A percentile compares a stretch with the other conserved stretches of the same genome.
Conservation (phyloP, 2,329 filamentous ascomycete species). For the Talaromyces sp. region DNA sequence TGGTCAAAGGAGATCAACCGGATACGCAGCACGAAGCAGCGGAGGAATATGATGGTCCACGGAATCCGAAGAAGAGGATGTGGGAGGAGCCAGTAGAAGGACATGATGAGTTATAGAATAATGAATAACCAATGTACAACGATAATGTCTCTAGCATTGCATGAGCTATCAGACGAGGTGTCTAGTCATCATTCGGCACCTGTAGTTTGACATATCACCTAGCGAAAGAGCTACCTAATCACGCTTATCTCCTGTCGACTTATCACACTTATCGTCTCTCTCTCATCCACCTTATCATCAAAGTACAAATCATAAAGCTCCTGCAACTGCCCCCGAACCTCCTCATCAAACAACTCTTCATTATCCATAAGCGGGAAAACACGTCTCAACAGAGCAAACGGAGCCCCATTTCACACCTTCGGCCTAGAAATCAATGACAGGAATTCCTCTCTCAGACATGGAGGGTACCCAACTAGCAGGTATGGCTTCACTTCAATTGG, state of each 20-base stretch:
- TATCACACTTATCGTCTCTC: neutral
- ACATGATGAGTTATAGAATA: constrained; percentile 35
- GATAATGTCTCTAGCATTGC: neutral
- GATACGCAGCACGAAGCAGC: neutral
- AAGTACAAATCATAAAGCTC: neutral
- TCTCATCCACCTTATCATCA: neutral
- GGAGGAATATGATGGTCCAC: constrained; percentile 39
- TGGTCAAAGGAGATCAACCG: constrained; percentile 31
- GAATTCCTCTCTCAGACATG: neutral
- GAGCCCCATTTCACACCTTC: neutral
- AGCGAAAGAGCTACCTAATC: neutral
- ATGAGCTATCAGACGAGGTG: neutral
- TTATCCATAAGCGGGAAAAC: neutral
- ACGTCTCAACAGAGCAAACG: neutral
- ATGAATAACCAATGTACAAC: neutral
- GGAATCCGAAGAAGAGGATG: constrained; percentile 52
- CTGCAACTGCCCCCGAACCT: neutral
- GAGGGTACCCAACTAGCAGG: too few species aligned
- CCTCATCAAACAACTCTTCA: neutral
- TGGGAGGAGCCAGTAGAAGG: constrained; percentile 43
- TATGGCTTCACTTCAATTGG: neutral
- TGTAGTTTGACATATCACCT: neutral
- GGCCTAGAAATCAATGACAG: neutral
- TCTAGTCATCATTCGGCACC: neutral
- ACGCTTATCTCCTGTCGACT: neutral